Evolutionary conservation across 352 stramenopile species (phyloP).

Genomic region (Phytophthora foliorum): DNA sequence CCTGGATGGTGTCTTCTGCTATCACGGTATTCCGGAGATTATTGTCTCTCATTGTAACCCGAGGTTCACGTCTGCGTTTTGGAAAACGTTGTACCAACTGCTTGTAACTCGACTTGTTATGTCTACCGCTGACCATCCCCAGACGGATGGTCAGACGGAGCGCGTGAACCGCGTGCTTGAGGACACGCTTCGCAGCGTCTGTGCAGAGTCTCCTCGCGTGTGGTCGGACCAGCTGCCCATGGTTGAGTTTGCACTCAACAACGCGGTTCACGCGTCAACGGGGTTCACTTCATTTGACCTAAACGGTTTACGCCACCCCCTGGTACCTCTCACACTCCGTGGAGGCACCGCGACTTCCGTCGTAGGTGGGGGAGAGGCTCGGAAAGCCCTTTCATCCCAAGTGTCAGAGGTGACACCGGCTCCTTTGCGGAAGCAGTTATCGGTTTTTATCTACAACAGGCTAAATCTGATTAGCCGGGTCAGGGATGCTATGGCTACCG

Average conservation of each 20-base stretch:
- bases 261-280: constrained; percentile 29
- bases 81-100: constrained; percentile 16
- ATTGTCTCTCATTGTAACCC: too few relatives aligned
- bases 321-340: too few relatives aligned
- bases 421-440: constrained; percentile 1
- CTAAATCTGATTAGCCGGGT: not conserved
- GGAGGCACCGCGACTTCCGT: too few relatives aligned
- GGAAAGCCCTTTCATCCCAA: constrained; percentile 3
- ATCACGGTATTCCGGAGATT: too few relatives aligned
- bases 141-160: constrained; percentile 42
- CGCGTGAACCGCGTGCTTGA: constrained; percentile 36
- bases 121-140: constrained; percentile 28
- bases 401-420: not conserved
- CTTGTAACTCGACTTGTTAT: constrained; percentile 29
- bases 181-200: constrained; percentile 31
- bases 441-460: constrained; percentile 4
- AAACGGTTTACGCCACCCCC: constrained; percentile 12
- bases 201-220: constrained; percentile 4
- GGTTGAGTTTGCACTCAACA: constrained; percentile 36
- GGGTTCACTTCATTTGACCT: constrained; percentile 16
- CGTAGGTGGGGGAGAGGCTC: not conserved
- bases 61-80: constrained; percentile 29
- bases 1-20: constrained; percentile 13
- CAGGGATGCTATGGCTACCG: too few relatives aligned
- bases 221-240: constrained; percentile 28